Evolutionary conservation across 2,329 filamentous ascomycete species (phyloP).

Genomic region (Lecanosticta acicola): DNA sequence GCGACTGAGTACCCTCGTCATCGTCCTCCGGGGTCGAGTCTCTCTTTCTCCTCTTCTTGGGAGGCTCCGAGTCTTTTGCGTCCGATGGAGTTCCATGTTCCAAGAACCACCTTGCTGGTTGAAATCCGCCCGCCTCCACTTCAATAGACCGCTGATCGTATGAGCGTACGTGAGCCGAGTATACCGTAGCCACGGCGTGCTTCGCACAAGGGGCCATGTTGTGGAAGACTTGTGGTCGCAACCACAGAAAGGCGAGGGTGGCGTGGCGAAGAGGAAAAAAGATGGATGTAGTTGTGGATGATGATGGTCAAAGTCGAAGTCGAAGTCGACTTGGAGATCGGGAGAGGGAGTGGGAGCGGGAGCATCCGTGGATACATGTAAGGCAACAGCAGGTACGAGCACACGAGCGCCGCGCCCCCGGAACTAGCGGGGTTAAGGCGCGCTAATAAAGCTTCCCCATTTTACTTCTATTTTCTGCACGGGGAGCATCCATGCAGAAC

Average conservation of each 20-base stretch:
- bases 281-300: not conserved
- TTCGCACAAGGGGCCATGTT: constrained; percentile 18
- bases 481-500: not conserved
- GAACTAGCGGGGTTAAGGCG: not conserved
- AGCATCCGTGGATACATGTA: not conserved
- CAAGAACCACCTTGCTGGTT: constrained; percentile 29
- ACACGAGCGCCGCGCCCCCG: no score
- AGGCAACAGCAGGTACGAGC: not conserved
- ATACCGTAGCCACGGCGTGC: constrained; percentile 22
- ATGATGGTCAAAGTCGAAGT: not conserved
- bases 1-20: not conserved
- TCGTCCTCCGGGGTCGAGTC: not conserved
- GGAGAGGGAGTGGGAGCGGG: no score
- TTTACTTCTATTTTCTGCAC: not conserved
- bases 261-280: no score
- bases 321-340: not conserved
- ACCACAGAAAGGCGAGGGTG: not conserved
- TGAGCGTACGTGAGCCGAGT: constrained; percentile 24
- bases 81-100: constrained; percentile 16
- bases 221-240: not conserved
- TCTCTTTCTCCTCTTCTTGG: constrained; percentile 24
- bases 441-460: not conserved
- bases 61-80: constrained; percentile 15
- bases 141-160: constrained; percentile 25
- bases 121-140: constrained; percentile 30